Conservation (phyloP, 176 grass and related monocot genomes). For the Tuctoria greenei region DNA sequence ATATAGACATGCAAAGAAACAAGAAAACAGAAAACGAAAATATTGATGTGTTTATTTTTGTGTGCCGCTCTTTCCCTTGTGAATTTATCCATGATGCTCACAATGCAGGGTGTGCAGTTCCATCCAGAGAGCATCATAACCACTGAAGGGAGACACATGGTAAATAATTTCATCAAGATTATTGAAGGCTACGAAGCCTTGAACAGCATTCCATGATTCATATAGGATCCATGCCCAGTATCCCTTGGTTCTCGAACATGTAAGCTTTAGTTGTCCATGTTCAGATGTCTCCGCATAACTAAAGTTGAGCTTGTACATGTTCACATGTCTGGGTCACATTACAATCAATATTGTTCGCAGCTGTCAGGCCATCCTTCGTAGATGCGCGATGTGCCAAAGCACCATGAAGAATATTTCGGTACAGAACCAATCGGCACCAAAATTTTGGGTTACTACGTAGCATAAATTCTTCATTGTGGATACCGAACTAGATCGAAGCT, state of each 20-base stretch:
- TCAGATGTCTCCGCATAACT: background rate
- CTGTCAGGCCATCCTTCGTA: background rate
- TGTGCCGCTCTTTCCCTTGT: background rate
- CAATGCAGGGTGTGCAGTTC: slow-evolving; percentile 53
- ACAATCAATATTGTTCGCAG: background rate
- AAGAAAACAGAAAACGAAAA: background rate
- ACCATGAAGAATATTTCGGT: background rate
- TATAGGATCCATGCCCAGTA: background rate
- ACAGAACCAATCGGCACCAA: background rate
- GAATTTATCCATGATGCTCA: slow-evolving; percentile 1
- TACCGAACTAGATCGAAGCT: background rate
- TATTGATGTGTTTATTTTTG: background rate
- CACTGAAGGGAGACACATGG: slow-evolving; percentile 43
- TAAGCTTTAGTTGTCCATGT: background rate
- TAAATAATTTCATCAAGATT: slow-evolving; percentile 49
- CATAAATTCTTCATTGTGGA: background rate
- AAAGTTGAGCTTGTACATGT: background rate
- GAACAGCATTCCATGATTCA: slow-evolving; percentile 29
- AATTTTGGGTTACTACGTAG: background rate
- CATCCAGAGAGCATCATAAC: slow-evolving; percentile 65
- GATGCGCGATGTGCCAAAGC: background rate
- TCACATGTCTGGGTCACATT: background rate
- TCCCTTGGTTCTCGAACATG: background rate
- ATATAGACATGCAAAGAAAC: background rate
- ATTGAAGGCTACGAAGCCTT: slow-evolving; percentile 44